phyloP scores from a whole-genome alignment of 352 stramenopile species.

The Phytophthora syringae region DNA sequence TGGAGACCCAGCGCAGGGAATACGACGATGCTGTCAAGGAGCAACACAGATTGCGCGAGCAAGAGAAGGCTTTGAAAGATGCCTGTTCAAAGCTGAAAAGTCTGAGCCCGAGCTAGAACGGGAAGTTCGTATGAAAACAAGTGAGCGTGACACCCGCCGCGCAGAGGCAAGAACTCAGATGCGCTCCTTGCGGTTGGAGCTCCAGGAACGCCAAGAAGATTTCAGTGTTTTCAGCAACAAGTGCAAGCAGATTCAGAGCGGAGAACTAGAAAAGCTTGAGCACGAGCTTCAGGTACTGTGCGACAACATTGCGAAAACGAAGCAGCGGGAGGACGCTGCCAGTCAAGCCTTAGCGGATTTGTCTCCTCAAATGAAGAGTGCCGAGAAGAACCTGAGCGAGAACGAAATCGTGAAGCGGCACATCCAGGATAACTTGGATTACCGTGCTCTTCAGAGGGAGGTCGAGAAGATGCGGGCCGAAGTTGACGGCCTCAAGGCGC shows the following conservation, averaged over 20 bases:
- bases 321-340: conserved; percentile 47
- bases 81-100: conserved; percentile 41
- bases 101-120: conserved; percentile 49
- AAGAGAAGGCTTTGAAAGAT: conserved; percentile 67
- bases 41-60: conserved; percentile 57
- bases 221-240: conserved; percentile 53
- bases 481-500: conserved; percentile 43
- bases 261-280: conserved; percentile 50
- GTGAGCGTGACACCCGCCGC: conserved; percentile 47
- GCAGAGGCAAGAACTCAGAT: conserved; percentile 34
- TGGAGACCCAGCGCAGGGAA: conserved; percentile 60
- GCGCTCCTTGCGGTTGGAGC: conserved; percentile 36
- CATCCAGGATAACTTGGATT: conserved; percentile 83
- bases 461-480: conserved; percentile 45
- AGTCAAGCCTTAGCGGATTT: conserved; percentile 53
- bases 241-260: conserved; percentile 44
- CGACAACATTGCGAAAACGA: conserved; percentile 49
- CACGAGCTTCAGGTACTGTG: conserved; percentile 47
- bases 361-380: conserved; percentile 51
- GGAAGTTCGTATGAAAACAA: conserved; percentile 50
- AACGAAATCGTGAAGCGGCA: conserved; percentile 72
- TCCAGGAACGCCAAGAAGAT: conserved; percentile 54
- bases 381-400: conserved; percentile 45
- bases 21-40: conserved; percentile 61
- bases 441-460: conserved; percentile 60